These are phyloP conservation scores for Pythium utonaiense DNA, from an alignment of 352 stramenopile genomes.

Conservation along the genomic window DNA sequence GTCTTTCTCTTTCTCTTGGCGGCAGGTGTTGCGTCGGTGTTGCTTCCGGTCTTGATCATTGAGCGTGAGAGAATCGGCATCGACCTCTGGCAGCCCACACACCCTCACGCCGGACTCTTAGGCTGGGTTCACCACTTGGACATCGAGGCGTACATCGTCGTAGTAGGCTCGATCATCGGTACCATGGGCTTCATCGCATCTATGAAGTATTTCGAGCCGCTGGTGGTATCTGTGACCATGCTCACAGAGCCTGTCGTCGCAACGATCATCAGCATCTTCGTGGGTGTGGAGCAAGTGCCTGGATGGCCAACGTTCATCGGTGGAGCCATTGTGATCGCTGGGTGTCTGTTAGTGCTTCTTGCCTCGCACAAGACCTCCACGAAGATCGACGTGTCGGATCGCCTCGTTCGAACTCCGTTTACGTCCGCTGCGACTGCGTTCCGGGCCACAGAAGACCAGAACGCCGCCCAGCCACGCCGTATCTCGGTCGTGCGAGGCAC, in stretches of 20 bases:
- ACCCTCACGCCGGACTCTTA: constrained; percentile 25
- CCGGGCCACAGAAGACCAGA: neutral
- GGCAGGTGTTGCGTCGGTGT: constrained; percentile 27
- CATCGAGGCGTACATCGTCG: constrained; percentile 46
- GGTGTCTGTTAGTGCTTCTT: constrained; percentile 42
- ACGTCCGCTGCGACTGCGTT: constrained; percentile 6
- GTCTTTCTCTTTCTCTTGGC: constrained; percentile 45
- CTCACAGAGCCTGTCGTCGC: constrained; percentile 48
- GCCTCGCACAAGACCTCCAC: constrained; percentile 32
- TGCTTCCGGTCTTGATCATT: constrained; percentile 31
- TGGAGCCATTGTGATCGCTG: constrained; percentile 30
- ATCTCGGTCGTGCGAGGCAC: neutral
- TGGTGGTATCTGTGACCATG: constrained; percentile 58
- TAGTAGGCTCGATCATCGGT: constrained; percentile 38
- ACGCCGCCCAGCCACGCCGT: neutral
- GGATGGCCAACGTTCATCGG: constrained; percentile 40
- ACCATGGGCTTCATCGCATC: constrained; percentile 59
- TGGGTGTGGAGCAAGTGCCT: constrained; percentile 37
- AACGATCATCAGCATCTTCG: constrained; percentile 37
- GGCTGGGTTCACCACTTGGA: constrained; percentile 48
- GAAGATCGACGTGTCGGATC: constrained; percentile 38
- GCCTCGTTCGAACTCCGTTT: constrained; percentile 24
- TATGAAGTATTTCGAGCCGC: constrained; percentile 57
- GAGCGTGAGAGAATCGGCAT: constrained; percentile 16
- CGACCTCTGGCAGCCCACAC: constrained; percentile 16